Percentiles rank a stretch among this genome's conserved stretches.
These are phyloP conservation scores for Phyllosticta paracitricarpa DNA, from an alignment of 2,329 filamentous ascomycete genomes.

Conservation along the genomic window DNA sequence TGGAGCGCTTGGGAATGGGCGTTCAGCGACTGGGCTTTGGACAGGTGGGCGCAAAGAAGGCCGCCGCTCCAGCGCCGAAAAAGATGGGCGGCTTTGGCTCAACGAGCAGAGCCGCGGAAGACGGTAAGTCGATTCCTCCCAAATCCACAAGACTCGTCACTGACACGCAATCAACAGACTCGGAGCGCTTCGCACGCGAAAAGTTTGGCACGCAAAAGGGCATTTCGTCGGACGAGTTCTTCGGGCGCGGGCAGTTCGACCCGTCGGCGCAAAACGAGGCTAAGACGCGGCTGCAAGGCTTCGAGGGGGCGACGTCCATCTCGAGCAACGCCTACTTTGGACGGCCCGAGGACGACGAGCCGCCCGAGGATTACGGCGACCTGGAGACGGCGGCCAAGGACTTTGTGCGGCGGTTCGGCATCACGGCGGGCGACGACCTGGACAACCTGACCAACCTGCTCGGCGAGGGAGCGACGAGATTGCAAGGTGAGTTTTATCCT, in stretches of 20 bases:
- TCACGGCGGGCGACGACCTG: conserved; percentile 90
- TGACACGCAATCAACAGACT: conserved; percentile 18
- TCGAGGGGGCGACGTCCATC: conserved; percentile 85
- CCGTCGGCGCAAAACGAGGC: conserved; percentile 72
- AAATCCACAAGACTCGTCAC: not conserved
- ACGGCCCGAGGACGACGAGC: conserved; percentile 70
- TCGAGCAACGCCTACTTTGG: conserved; percentile 98
- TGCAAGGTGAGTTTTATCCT: conserved; percentile 51
- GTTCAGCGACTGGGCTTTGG: conserved; percentile 79
- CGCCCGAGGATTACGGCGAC: conserved; percentile 71
- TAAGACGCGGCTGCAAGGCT: conserved; percentile 77
- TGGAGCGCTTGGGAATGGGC: conserved; percentile 86
- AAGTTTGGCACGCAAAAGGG: conserved; percentile 92
- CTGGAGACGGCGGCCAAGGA: conserved; percentile 91
- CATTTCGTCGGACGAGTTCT: conserved; percentile 97
- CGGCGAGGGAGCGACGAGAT: conserved; percentile 72
- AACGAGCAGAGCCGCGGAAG: conserved; percentile 59
- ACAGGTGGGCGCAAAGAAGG: conserved; percentile 59
- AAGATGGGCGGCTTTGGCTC: conserved; percentile 86
- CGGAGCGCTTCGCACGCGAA: conserved; percentile 69
- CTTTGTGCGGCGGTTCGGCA: conserved; percentile 88
- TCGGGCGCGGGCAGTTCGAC: conserved; percentile 82
- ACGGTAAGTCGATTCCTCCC: conserved; percentile 40
- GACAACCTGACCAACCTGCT: conserved; percentile 78
- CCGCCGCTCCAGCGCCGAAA: conserved; percentile 49